phyloP scores from a whole-genome alignment of 2,329 filamentous ascomycete species.

The Alternaria arbusti region DNA sequence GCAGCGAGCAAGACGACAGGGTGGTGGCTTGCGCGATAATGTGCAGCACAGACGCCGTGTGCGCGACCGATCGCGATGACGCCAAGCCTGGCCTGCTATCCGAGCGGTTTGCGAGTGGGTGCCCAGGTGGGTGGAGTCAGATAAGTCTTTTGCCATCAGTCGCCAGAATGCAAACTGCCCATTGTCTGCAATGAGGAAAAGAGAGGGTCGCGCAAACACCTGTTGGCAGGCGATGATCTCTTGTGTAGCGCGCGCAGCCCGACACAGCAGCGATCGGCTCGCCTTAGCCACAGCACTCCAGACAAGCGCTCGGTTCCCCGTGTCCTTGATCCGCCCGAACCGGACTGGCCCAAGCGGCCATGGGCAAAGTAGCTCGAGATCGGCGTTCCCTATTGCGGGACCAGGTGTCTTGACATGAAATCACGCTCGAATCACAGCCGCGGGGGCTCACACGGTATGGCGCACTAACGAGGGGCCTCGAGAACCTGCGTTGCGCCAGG shows the following conservation, averaged over 20 bases:
- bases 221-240: conserved; percentile 29
- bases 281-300: conserved; percentile 28
- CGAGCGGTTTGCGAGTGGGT: background rate
- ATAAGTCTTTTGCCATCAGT: background rate
- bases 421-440: conserved; percentile 30
- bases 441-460: conserved; percentile 17
- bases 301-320: conserved; percentile 32
- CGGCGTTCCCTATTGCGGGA: conserved; percentile 28
- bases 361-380: conserved; percentile 23
- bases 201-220: conserved; percentile 24
- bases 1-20: conserved; percentile 23
- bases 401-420: conserved; percentile 12
- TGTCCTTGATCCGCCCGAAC: conserved; percentile 28
- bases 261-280: conserved; percentile 31
- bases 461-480: conserved; percentile 21
- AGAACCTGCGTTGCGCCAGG: conserved; percentile 28
- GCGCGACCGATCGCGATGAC: conserved; percentile 38
- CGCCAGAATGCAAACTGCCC: background rate
- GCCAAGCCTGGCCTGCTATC: conserved; percentile 30
- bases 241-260: conserved; percentile 19
- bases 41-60: conserved; percentile 30
- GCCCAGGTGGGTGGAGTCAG: background rate
- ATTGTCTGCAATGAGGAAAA: background rate
- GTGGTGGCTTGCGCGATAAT: conserved; percentile 28
- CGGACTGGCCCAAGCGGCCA: conserved; percentile 24